These are phyloP conservation scores for Microcos paniculata DNA, from an alignment of 345 rosid genomes.

Conservation along the genomic window DNA sequence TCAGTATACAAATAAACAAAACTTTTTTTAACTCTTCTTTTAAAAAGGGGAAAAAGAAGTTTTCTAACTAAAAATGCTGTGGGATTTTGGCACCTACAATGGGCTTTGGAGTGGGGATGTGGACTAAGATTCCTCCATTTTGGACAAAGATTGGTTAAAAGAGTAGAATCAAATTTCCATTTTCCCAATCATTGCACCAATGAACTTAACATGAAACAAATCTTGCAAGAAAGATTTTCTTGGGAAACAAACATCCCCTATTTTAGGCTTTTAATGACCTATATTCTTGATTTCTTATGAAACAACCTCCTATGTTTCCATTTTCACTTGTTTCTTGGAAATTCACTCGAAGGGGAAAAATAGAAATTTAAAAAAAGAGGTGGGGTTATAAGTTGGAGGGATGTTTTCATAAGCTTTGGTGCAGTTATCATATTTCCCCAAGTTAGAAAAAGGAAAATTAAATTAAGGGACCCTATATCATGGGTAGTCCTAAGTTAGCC, in stretches of 20 bases:
- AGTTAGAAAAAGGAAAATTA: neutral
- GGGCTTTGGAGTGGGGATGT: neutral
- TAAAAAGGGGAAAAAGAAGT: no score
- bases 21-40: no score
- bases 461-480: neutral
- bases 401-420: neutral
- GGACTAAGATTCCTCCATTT: neutral
- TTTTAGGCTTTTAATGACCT: neutral
- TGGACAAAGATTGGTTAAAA: slow-evolving; percentile 1
- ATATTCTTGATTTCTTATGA: neutral
- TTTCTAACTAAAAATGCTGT: neutral
- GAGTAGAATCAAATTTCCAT: neutral
- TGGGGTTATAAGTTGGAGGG: neutral
- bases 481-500: neutral
- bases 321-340: neutral
- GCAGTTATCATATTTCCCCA: neutral
- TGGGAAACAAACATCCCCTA: neutral
- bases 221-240: neutral
- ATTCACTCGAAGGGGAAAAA: neutral
- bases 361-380: neutral
- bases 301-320: neutral
- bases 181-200: neutral
- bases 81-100: neutral
- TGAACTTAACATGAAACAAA: neutral
- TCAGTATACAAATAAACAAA: neutral